Evolutionary conservation across 805 yeast genomes (phyloP).

Genomic region (Wickerhamomyces hampshirensis): DNA sequence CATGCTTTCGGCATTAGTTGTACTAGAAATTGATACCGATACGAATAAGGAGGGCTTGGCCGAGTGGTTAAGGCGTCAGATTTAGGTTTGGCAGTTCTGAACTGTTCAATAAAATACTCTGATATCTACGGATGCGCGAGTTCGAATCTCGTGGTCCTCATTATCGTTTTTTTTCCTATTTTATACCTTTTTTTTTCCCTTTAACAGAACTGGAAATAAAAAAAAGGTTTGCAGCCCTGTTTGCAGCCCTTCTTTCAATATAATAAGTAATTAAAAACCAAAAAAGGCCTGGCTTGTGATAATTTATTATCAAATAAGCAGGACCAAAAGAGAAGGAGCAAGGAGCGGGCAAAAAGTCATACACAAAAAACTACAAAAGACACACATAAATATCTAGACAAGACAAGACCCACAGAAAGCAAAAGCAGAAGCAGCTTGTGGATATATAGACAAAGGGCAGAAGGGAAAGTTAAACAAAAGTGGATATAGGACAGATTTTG

Average conservation of each 20-base stretch:
- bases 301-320: too few relatives aligned
- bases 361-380: too few relatives aligned
- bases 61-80: slow-evolving; percentile 44
- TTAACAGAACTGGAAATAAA: background rate
- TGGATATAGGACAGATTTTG: too few relatives aligned
- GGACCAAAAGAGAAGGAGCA: too few relatives aligned
- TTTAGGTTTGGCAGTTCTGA: slow-evolving; percentile 25
- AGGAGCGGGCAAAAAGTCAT: too few relatives aligned
- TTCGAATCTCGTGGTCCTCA: slow-evolving; percentile 41
- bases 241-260: background rate
- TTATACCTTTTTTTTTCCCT: background rate
- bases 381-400: too few relatives aligned
- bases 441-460: too few relatives aligned
- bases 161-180: slow-evolving; percentile 13
- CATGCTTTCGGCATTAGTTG: background rate
- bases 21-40: background rate
- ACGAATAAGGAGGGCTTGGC: slow-evolving; percentile 33
- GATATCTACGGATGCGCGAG: slow-evolving; percentile 43
- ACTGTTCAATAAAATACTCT: slow-evolving; percentile 20
- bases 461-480: too few relatives aligned
- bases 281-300: too few relatives aligned
- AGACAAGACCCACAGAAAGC: too few relatives aligned
- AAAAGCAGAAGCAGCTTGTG: too few relatives aligned
- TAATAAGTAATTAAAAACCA: background rate
- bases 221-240: background rate